A percentile compares a stretch with the other conserved stretches of the same genome.
Conservation (phyloP, 2,329 filamentous ascomycete genomes). For the Calonectria honghensis region DNA sequence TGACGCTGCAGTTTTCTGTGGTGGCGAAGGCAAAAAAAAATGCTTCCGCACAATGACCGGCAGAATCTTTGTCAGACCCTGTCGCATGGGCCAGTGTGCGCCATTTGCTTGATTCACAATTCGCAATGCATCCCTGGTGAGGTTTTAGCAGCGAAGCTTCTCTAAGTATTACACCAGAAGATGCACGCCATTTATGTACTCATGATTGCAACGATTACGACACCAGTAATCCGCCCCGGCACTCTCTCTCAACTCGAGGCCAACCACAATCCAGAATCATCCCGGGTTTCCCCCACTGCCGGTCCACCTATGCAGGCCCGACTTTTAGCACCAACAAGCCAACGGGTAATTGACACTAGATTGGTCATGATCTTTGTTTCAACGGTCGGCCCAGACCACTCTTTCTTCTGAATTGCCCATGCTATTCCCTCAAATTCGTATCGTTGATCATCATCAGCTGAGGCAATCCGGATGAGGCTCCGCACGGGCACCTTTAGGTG, state of each 20-base stretch:
- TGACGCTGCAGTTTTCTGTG: not conserved
- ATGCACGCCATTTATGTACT: not conserved
- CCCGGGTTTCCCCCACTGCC: conserved; percentile 27
- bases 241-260: not conserved
- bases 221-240: conserved; percentile 2
- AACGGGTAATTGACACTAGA: conserved; percentile 8
- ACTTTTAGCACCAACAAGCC: conserved; percentile 32
- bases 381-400: conserved; percentile 23
- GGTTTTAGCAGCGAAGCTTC: conserved; percentile 12
- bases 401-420: conserved; percentile 24
- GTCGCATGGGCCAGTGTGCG: conserved; percentile 20
- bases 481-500: not conserved
- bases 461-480: not conserved
- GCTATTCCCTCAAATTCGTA: conserved; percentile 1
- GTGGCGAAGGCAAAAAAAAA: conserved; percentile 12
- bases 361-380: conserved; percentile 7
- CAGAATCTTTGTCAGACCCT: conserved; percentile 26
- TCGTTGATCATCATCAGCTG: conserved; percentile 25
- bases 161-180: not conserved
- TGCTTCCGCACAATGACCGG: conserved; percentile 7
- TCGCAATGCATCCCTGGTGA: conserved; percentile 23
- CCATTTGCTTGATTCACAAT: conserved; percentile 24
- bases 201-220: conserved; percentile 18
- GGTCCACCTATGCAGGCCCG: conserved; percentile 27
- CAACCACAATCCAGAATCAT: conserved; percentile 27